phyloP scores from a whole-genome alignment of 202 grass and related monocot genomes.

The Carex sylvatica region DNA sequence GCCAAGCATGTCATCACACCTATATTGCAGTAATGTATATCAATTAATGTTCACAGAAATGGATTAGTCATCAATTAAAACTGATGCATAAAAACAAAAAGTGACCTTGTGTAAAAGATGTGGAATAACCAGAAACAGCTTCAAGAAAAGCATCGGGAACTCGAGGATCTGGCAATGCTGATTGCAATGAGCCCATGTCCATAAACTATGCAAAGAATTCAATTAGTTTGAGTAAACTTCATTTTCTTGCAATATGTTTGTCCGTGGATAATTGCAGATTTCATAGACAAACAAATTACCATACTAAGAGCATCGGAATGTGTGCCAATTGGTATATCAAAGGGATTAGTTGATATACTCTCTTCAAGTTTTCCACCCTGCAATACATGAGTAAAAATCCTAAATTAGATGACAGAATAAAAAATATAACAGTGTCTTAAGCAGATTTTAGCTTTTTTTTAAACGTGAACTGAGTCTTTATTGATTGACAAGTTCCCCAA shows the following conservation, averaged over 20 bases:
- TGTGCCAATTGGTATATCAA: conserved; percentile 59
- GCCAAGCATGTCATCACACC: conserved; percentile 46
- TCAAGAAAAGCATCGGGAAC: conserved; percentile 43
- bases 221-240: background rate
- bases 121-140: conserved; percentile 29
- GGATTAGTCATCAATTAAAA: background rate
- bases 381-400: conserved; percentile 16
- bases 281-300: conserved; percentile 42
- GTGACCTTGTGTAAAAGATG: conserved; percentile 50
- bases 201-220: conserved; percentile 49
- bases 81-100: conserved; percentile 13
- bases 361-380: conserved; percentile 38
- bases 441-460: background rate
- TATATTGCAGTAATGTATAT: conserved; percentile 25
- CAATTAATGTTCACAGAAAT: conserved; percentile 7
- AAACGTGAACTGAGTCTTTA: background rate
- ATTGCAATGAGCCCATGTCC: conserved; percentile 47
- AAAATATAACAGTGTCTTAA: background rate
- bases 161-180: conserved; percentile 38
- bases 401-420: conserved; percentile 11
- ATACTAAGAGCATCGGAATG: conserved; percentile 36
- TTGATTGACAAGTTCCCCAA: background rate
- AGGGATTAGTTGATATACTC: conserved; percentile 59
- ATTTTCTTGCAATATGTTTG: conserved; percentile 15
- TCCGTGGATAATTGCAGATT: conserved; percentile 11